Conservation (phyloP, 2,329 filamentous ascomycete species). For the Alternaria brassicae region DNA sequence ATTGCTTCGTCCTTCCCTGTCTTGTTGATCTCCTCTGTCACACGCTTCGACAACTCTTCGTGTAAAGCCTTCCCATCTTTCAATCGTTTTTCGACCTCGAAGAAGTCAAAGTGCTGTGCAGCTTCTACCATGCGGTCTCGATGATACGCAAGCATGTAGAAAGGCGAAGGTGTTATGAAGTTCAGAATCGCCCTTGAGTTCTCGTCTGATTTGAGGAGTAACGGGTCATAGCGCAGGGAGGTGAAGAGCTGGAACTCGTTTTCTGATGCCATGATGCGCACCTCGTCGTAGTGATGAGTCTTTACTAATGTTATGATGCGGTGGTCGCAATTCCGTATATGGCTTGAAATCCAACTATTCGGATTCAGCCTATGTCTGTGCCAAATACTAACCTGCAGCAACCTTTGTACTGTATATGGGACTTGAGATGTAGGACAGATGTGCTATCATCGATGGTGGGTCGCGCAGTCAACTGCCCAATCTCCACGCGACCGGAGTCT, state of each 20-base stretch:
- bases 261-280: constrained; percentile 27
- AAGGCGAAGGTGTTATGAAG: constrained; percentile 62
- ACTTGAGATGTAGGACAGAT: not conserved
- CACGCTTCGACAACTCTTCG: constrained; percentile 42
- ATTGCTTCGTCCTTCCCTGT: constrained; percentile 34
- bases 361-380: not conserved
- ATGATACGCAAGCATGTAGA: constrained; percentile 83
- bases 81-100: constrained; percentile 43
- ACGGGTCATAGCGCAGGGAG: constrained; percentile 49
- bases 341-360: not conserved
- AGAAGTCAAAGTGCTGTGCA: constrained; percentile 59
- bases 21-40: constrained; percentile 36
- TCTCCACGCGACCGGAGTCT: not conserved
- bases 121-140: constrained; percentile 75
- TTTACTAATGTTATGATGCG: not conserved
- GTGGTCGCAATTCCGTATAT: not conserved
- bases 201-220: constrained; percentile 43
- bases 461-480: not conserved
- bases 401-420: not conserved
- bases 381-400: not conserved
- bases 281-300: not conserved
- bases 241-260: constrained; percentile 49
- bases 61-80: constrained; percentile 45
- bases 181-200: constrained; percentile 60
- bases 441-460: constrained; percentile 5